Base-by-base conservation (phyloP, 805 yeast species). In the Candida peoriensis region DNA sequence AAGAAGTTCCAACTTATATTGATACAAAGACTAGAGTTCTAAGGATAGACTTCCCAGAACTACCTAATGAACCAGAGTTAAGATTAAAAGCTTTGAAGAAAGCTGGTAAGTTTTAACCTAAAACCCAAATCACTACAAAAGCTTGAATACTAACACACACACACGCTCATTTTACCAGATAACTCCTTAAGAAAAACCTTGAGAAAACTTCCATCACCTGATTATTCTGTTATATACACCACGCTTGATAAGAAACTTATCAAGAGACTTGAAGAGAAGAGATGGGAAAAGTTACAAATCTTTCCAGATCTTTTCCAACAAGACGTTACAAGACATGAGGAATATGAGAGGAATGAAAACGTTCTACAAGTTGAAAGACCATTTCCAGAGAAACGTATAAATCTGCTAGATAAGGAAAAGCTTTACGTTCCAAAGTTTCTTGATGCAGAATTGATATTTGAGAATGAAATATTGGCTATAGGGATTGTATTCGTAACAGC, bases 151-250 rank as follows among this genome's bases (percentile, higher is more conserved):
- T 24, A 46, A 59, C 33, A 14, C 11, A n/a, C n/a, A n/a, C n/a
- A n/a, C n/a, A n/a, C n/a, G n/a, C n/a, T n/a, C n/a, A n/a, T 20
- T n/a, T 5, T 20, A 11, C 32, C 35, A 22, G 71, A 68, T 41
- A 37, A 41, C 2, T 41, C 62, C 12, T 40, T 85, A 9, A 64
- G 81, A 34, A 65, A 66, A 14, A 66, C 83, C 4, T 42, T 83
- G n/a, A 70, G 83, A 24, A 76, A 74, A 36, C 55, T 83, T 10
- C 96, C 96, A 1, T 68, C 89, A 0, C 95, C 96, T 0, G 72
- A 74, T 40, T 71, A 70, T 36, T 64, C 87, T 2, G 59, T 88
- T 2, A 55, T 86, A 2, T 63, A 77, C 38, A 75, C 88, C 0
- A 66, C 80, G 0, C 30, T 55, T 9, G 46, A 52, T 4, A 54